Conservation (phyloP, 768 basidiomycete species). For the Pleurotus platypus region DNA sequence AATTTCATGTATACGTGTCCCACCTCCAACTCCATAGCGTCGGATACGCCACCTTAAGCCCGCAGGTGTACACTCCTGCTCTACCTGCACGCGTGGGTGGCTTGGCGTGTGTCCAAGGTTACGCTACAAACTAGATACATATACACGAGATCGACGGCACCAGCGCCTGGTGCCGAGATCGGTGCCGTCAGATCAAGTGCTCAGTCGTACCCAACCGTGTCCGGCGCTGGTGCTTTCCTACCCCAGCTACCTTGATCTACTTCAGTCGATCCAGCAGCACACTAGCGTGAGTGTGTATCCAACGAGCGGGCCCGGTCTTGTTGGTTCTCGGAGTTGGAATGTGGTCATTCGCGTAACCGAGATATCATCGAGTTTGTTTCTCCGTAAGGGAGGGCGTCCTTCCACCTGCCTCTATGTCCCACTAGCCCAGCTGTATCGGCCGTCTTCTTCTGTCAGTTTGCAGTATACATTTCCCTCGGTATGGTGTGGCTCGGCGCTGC, state of each 20-base stretch:
- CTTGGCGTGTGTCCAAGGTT: background rate
- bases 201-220: too few relatives aligned
- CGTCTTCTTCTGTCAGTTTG: background rate
- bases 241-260: too few relatives aligned
- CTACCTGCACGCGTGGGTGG: background rate
- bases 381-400: background rate
- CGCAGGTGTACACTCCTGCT: background rate
- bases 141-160: too few relatives aligned
- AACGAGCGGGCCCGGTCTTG: background rate
- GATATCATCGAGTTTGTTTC: background rate
- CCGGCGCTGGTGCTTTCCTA: too few relatives aligned
- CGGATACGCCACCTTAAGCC: background rate
- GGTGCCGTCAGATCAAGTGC: too few relatives aligned
- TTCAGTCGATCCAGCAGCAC: too few relatives aligned
- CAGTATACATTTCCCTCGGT: background rate
- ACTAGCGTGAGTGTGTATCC: background rate
- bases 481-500: slow-evolving; percentile 3
- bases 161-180: too few relatives aligned
- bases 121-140: background rate
- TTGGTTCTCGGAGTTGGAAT: background rate
- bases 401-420: slow-evolving; percentile 3
- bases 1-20: background rate
- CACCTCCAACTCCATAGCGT: background rate
- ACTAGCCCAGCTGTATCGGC: background rate
- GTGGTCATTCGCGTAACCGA: background rate